A percentile compares a stretch with the other conserved stretches of the same genome.
phyloP scores from a whole-genome alignment of 345 rosid genomes.

The Balakata baccata region DNA sequence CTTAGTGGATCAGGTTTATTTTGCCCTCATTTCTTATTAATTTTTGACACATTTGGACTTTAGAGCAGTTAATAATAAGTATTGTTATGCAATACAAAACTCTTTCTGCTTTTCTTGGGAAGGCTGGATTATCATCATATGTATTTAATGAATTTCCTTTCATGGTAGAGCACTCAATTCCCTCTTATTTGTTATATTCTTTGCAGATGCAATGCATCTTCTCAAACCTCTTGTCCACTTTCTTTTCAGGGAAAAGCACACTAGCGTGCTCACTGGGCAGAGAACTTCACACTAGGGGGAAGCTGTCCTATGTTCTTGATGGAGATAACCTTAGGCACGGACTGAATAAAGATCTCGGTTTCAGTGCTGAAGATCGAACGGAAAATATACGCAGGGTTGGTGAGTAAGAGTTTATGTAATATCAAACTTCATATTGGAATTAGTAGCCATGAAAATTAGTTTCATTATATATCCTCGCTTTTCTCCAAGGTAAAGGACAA shows the following conservation, averaged over 20 bases:
- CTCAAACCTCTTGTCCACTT: not conserved
- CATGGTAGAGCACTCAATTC: not conserved
- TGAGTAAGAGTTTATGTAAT: slow-evolving; percentile 34
- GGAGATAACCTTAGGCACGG: slow-evolving; percentile 95
- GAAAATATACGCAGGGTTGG: slow-evolving; percentile 95
- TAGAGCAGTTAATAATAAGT: not conserved
- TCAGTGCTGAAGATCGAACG: slow-evolving; percentile 79
- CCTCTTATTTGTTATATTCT: not conserved
- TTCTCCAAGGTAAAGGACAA: not conserved
- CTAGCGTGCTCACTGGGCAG: slow-evolving; percentile 75
- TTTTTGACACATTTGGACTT: not conserved
- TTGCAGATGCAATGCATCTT: not conserved
- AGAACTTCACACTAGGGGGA: slow-evolving; percentile 62
- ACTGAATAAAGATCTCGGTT: slow-evolving; percentile 76
- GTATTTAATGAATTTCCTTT: not conserved
- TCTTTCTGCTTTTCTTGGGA: not conserved
- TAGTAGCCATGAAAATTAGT: not conserved
- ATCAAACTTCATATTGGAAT: not conserved
- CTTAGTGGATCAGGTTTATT: slow-evolving; percentile 90
- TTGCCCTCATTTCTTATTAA: not conserved
- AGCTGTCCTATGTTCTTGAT: slow-evolving; percentile 76
- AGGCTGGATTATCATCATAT: not conserved
- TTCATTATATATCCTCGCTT: not conserved
- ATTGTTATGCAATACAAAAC: not conserved
- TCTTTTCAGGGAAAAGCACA: slow-evolving; percentile 79